phyloP scores from a whole-genome alignment of 768 basidiomycete genomes.

The Suillus decipiens region DNA sequence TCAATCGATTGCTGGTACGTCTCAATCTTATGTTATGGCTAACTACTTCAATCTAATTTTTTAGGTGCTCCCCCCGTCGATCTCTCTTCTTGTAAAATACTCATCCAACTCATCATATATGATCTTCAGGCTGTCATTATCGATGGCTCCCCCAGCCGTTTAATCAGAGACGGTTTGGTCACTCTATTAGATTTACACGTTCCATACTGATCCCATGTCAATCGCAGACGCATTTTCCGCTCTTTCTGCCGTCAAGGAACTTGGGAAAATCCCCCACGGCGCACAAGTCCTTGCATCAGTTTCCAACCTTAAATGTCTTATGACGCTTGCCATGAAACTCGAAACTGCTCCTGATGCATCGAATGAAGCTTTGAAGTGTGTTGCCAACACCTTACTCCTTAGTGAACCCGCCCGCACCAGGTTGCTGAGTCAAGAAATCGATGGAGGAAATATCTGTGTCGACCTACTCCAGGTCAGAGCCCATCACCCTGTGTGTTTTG shows the following conservation, averaged over 20 bases:
- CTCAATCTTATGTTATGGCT: not conserved
- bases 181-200: not conserved
- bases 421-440: constrained; percentile 58
- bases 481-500: constrained; percentile 16
- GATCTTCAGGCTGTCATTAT: constrained; percentile 49
- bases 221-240: constrained; percentile 65
- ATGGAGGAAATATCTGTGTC: constrained; percentile 60
- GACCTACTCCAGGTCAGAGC: constrained; percentile 56
- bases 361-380: constrained; percentile 70
- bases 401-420: constrained; percentile 60
- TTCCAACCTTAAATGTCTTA: constrained; percentile 57
- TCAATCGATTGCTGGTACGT: constrained; percentile 52
- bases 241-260: constrained; percentile 69
- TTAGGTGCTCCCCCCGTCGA: constrained; percentile 40
- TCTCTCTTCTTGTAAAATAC: constrained; percentile 47
- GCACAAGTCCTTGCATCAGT: constrained; percentile 60
- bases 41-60: not conserved
- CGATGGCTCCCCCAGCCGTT: constrained; percentile 45
- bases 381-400: constrained; percentile 80
- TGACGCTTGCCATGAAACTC: constrained; percentile 51
- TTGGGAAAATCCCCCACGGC: constrained; percentile 70
- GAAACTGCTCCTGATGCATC: constrained; percentile 61
- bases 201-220: not conserved
- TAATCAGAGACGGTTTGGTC: constrained; percentile 57
- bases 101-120: constrained; percentile 58